These are phyloP conservation scores for Urostyla sp. DNA, from an alignment of 73 alveolate genomes.

Conservation along the genomic window DNA sequence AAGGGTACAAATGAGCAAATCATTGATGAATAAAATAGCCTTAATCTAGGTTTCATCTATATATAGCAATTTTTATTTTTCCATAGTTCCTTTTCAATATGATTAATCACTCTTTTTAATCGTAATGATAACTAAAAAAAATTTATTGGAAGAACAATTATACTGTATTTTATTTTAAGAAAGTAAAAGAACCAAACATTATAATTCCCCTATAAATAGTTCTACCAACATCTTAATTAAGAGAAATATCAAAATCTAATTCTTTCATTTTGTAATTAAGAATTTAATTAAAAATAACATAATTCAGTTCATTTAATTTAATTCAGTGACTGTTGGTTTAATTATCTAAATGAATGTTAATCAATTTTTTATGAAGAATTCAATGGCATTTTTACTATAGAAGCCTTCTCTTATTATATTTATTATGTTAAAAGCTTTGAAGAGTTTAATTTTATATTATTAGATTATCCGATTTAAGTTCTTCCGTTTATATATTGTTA, in stretches of 20 bases:
- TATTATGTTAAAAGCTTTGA: no score
- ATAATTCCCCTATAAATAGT: conserved; percentile 58
- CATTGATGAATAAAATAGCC: conserved; percentile 33
- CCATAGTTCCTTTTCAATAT: conserved; percentile 61
- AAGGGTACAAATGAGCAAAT: conserved; percentile 40
- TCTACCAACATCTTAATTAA: conserved; percentile 38
- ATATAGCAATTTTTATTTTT: conserved; percentile 37
- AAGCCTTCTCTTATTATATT: no score
- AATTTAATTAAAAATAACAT: background rate
- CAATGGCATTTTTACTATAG: no score
- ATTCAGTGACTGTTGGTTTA: conserved; percentile 16
- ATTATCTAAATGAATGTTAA: no score
- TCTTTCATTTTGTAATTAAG: background rate
- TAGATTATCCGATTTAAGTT: no score
- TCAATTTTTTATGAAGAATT: no score
- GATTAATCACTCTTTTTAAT: no score
- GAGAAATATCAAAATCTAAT: conserved; percentile 38
- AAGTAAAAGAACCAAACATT: no score
- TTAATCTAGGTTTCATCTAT: conserved; percentile 52
- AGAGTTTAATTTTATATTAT: no score
- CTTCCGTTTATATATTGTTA: no score
- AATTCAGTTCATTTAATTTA: background rate
- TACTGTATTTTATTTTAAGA: no score
- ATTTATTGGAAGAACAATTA: background rate
- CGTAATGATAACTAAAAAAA: background rate